phyloP scores from a whole-genome alignment of 352 stramenopile species.

The Globisporangium okanoganense region DNA sequence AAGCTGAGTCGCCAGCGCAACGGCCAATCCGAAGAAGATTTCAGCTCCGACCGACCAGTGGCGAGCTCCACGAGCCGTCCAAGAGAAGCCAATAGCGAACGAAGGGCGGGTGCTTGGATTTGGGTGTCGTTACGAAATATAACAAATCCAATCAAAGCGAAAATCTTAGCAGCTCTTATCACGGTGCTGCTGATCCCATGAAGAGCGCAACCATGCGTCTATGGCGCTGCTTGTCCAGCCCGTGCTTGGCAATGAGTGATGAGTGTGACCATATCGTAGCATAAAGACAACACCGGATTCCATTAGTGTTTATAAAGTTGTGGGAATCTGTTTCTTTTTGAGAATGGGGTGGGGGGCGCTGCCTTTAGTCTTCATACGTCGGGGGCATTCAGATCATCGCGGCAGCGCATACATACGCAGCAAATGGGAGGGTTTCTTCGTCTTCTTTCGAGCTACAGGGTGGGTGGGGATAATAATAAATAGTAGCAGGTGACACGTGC shows the following conservation, averaged over 20 bases:
- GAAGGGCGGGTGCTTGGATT: neutral
- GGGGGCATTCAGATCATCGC: neutral
- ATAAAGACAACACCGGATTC: slow-evolving; percentile 9
- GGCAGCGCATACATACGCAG: slow-evolving; percentile 15
- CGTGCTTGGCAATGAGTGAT: too few species aligned
- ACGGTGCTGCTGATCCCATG: neutral
- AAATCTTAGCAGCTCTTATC: too few species aligned
- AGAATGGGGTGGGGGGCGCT: neutral
- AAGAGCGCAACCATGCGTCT: neutral
- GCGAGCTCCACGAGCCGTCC: neutral
- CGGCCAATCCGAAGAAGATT: neutral
- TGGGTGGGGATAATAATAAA: slow-evolving; percentile 22
- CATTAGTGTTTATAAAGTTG: slow-evolving; percentile 15
- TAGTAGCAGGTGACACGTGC: slow-evolving; percentile 20
- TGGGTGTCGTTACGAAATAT: slow-evolving; percentile 4
- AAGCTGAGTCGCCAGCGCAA: neutral
- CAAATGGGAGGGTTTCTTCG: neutral
- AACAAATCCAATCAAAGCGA: neutral
- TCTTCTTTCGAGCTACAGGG: slow-evolving; percentile 10
- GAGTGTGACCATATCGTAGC: too few species aligned
- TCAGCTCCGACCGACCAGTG: neutral
- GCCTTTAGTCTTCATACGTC: neutral
- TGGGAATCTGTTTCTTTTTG: slow-evolving; percentile 3
- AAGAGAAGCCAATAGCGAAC: neutral
- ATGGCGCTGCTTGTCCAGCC: too few species aligned